phyloP scores from a whole-genome alignment of 2,329 filamentous ascomycete species.

The Botryotinia narcissicola region DNA sequence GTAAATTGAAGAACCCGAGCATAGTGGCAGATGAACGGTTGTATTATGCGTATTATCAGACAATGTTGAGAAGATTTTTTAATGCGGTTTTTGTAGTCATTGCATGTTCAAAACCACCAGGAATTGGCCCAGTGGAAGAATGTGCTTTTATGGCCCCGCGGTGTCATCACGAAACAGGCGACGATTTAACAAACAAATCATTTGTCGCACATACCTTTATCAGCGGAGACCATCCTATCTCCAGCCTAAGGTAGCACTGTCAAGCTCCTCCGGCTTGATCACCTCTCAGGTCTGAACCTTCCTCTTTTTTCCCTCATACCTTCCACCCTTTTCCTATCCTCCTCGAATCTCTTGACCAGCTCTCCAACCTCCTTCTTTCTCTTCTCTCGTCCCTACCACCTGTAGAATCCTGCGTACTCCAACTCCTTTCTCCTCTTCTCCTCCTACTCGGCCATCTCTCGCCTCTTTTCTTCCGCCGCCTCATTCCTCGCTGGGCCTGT shows the following conservation, averaged over 20 bases:
- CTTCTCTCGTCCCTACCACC: slow-evolving; percentile 78
- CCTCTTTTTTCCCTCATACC: slow-evolving; percentile 67
- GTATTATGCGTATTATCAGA: slow-evolving; percentile 46
- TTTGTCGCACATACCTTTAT: slow-evolving; percentile 26
- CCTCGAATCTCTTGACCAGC: slow-evolving; percentile 69
- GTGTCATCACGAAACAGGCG: slow-evolving; percentile 44
- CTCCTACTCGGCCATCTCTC: slow-evolving; percentile 61
- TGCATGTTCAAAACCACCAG: slow-evolving; percentile 33
- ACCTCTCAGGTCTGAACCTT: slow-evolving; percentile 53
- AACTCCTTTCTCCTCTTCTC: slow-evolving; percentile 61
- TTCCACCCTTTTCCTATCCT: slow-evolving; percentile 69
- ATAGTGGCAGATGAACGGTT: background rate
- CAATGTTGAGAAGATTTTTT: slow-evolving; percentile 63
- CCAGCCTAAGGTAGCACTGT: slow-evolving; percentile 32
- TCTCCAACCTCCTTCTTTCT: slow-evolving; percentile 71
- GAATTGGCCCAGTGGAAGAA: slow-evolving; percentile 39
- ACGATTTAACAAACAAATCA: background rate
- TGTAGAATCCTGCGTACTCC: slow-evolving; percentile 66
- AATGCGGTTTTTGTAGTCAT: slow-evolving; percentile 64
- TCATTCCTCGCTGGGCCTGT: slow-evolving; percentile 71
- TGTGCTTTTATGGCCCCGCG: slow-evolving; percentile 53
- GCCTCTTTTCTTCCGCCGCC: slow-evolving; percentile 61
- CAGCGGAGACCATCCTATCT: background rate
- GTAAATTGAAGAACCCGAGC: background rate
- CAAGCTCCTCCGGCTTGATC: slow-evolving; percentile 26